Conservation (phyloP, 2,329 filamentous ascomycete genomes). For the Thielaviopsis populi region DNA sequence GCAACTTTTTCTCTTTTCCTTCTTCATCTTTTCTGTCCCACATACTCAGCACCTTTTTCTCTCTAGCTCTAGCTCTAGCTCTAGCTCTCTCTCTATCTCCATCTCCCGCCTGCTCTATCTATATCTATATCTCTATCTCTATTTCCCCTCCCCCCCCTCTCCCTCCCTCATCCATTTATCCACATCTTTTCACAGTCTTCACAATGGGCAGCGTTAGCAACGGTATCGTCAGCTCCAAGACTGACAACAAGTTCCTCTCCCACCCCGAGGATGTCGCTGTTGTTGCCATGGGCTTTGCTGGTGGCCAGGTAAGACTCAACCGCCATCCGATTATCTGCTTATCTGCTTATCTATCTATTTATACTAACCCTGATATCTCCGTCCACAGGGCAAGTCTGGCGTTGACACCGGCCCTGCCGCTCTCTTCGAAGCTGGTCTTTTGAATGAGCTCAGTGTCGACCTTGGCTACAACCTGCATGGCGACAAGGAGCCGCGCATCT, state of each 20-base stretch:
- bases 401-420: constrained; percentile 84
- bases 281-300: constrained; percentile 90
- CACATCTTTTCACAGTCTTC: neutral
- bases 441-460: constrained; percentile 68
- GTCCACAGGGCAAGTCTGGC: constrained; percentile 62
- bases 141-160: neutral
- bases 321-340: too few relatives aligned
- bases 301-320: constrained; percentile 57
- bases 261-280: constrained; percentile 70
- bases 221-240: constrained; percentile 38
- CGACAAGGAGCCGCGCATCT: constrained; percentile 68
- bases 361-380: constrained; percentile 14
- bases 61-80: too few relatives aligned
- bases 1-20: neutral
- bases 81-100: constrained; percentile 7
- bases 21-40: constrained; percentile 4
- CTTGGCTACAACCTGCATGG: constrained; percentile 79
- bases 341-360: neutral
- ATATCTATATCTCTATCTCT: neutral
- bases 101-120: neutral
- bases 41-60: too few relatives aligned
- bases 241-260: constrained; percentile 61
- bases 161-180: neutral
- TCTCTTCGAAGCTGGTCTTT: constrained; percentile 74
- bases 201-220: constrained; percentile 12